Percentiles rank a stretch among this genome's conserved stretches.
phyloP scores from a whole-genome alignment of 2,329 filamentous ascomycete genomes.

The Neonectria coccinea region DNA sequence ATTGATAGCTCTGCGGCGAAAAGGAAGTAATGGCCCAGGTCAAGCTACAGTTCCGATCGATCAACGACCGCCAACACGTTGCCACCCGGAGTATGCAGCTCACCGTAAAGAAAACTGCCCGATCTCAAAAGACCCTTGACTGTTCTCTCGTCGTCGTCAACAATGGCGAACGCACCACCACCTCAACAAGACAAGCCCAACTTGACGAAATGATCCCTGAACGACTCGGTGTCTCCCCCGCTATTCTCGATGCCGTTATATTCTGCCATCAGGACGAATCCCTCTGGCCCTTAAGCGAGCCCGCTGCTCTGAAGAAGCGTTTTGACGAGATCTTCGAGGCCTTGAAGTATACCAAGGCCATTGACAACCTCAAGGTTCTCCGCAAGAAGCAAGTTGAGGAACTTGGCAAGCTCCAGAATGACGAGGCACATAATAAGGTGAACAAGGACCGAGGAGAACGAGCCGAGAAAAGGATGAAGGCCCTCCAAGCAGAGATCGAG shows the following conservation, averaged over 20 bases:
- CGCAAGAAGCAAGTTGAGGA: constrained; percentile 85
- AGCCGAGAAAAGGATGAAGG: constrained; percentile 72
- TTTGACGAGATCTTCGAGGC: constrained; percentile 99
- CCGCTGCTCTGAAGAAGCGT: constrained; percentile 85
- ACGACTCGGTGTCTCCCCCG: constrained; percentile 88
- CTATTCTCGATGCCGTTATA: constrained; percentile 93
- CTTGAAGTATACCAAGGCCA: constrained; percentile 95
- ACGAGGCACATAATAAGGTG: constrained; percentile 81
- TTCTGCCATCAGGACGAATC: constrained; percentile 99
- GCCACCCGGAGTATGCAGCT: constrained; percentile 87
- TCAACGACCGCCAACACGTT: constrained; percentile 82
- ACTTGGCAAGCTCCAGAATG: constrained; percentile 76
- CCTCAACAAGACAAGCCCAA: constrained; percentile 84
- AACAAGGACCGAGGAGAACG: constrained; percentile 88
- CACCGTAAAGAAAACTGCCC: constrained; percentile 82
- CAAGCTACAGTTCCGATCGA: constrained; percentile 86
- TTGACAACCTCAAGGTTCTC: constrained; percentile 91
- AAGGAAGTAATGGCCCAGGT: constrained; percentile 92
- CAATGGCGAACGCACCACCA: constrained; percentile 81
- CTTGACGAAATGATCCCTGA: constrained; percentile 87
- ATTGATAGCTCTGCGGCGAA: constrained; percentile 75
- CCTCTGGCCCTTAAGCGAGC: constrained; percentile 94
- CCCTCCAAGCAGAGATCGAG: constrained; percentile 75
- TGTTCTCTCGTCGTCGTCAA: constrained; percentile 80
- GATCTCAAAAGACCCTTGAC: constrained; percentile 86